Base-by-base conservation (phyloP, 176 grass and related monocot species). In the Carex littledalei region DNA sequence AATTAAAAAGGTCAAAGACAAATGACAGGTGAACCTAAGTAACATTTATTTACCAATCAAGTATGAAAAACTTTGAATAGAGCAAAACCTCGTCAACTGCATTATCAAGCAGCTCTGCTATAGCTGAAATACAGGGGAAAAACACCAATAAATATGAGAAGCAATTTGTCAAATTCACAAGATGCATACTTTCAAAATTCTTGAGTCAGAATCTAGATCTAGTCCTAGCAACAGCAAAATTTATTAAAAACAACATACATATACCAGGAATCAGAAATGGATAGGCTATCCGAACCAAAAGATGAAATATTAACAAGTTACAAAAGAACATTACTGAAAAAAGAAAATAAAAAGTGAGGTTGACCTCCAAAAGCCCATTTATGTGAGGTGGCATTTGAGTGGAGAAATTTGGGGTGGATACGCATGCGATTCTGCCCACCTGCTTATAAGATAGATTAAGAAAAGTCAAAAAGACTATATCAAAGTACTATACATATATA, bases 351-450 rank as follows among this genome's bases (percentile, higher is more conserved):
- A 34, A 68, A 17, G 8, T 67, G 84, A 77, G 62, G 90, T 88
- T 43, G 35, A 92, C 91, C 91, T 79, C 88, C 91, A 84, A 92
- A 90, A 52, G 79, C 86, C 91, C 91, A 92, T 61, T 90, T 92
- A 78, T 92, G 91, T 41, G 91, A 92, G 71, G 91, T 92, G 56
- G 91, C 91, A 84, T 92, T 92, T 8, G 91, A 92, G 78, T 90
- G 91, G 75, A 92, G 91, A 82, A 92, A 92, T 75, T 92, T 92
- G 82, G 91, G 91, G 82, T 90, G 86, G 79, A 92, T 67, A 86
- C 84, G 79, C 50, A 92, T 79, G 41, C 57, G 79, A 70, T 92
- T 90, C 37, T 90, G 86, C 0, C 56, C 71, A 90, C 64, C 91
- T 90, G 17, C 81, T 67, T 73, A 14, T 84, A 75, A 78, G 37